These are phyloP conservation scores for Plectosphaerella sp. DNA, from an alignment of 2,329 filamentous ascomycete species.

Conservation along the genomic window DNA sequence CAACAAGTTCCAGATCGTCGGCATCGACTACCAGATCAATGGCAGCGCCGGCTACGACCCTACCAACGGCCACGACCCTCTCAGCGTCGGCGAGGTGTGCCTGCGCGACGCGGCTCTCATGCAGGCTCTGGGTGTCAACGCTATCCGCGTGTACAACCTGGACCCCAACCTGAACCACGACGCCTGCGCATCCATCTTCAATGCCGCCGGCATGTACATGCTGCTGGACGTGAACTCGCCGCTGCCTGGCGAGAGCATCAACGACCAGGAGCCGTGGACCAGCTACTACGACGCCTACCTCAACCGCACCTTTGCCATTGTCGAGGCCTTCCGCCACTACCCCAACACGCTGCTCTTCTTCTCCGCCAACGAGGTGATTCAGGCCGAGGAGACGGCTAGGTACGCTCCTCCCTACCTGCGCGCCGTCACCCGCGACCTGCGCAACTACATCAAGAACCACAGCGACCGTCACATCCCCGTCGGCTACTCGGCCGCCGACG, in stretches of 20 bases:
- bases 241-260: constrained; percentile 52
- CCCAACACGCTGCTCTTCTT: constrained; percentile 76
- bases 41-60: constrained; percentile 60
- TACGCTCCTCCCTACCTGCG: constrained; percentile 65
- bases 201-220: constrained; percentile 66
- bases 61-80: constrained; percentile 47
- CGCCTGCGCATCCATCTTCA: constrained; percentile 63
- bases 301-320: constrained; percentile 62
- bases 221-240: constrained; percentile 66
- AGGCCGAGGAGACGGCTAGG: constrained; percentile 57
- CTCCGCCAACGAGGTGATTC: constrained; percentile 78
- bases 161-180: constrained; percentile 64
- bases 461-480: constrained; percentile 66
- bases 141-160: constrained; percentile 67
- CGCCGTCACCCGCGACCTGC: constrained; percentile 74
- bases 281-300: constrained; percentile 58
- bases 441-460: constrained; percentile 73
- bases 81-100: constrained; percentile 55
- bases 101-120: constrained; percentile 62
- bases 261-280: constrained; percentile 49
- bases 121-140: constrained; percentile 61
- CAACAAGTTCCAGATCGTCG: constrained; percentile 61
- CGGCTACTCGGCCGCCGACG: constrained; percentile 78
- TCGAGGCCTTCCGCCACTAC: constrained; percentile 63
- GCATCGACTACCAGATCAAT: constrained; percentile 66